Base-by-base conservation (phyloP, 208 protist species). In the Trypanosoma scelopori region DNA sequence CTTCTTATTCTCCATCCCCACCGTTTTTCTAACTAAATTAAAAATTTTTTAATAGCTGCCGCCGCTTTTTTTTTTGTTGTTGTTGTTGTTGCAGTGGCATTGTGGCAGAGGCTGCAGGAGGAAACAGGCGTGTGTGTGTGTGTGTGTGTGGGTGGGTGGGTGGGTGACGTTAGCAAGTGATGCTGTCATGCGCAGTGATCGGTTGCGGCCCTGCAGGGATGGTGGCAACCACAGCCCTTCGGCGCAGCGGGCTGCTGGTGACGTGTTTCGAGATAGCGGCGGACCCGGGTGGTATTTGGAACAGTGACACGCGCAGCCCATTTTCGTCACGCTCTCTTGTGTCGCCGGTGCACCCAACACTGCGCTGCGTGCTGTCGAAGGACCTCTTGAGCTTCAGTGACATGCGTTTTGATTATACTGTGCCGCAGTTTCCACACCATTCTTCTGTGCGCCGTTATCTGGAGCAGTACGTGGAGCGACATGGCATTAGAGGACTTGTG, bases 141-240 rank as follows among this genome's bases (percentile, higher is more conserved):
- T n/a, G n/a, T n/a, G n/a, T n/a, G n/a, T n/a, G n/a, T n/a, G n/a
- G n/a, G n/a, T n/a, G n/a, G n/a, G n/a, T n/a, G n/a, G n/a, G n/a
- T n/a, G n/a, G n/a, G 22, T 37, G 20, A 37, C 37, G 56, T 6
- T 15, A 28, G 35, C 5, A 22, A 25, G 16, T n/a, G 18, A 96
- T 96, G 90, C 83, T 83, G 35, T 90, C 91, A 6, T 92, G 86
- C 51, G 87, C 87, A 4, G 87, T 96, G 50, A 91, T 96, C 66
- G 91, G 91, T 2, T 93, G 91, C 65, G 91, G 91, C 5, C 79
- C 91, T 1, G 87, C 91, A 15, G 91, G 91, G 39, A 96, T 96
- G 64, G 84, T 64, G 15, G 87, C 91, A n/a, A 76, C 56, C 30
- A 76, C 79, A 9, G 52, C 63, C 22, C 76, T 96, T 37, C 82